A percentile compares a stretch with the other conserved stretches of the same genome.
These are phyloP conservation scores for Daldinia sp. DNA, from an alignment of 2,329 filamentous ascomycete species.

Conservation along the genomic window DNA sequence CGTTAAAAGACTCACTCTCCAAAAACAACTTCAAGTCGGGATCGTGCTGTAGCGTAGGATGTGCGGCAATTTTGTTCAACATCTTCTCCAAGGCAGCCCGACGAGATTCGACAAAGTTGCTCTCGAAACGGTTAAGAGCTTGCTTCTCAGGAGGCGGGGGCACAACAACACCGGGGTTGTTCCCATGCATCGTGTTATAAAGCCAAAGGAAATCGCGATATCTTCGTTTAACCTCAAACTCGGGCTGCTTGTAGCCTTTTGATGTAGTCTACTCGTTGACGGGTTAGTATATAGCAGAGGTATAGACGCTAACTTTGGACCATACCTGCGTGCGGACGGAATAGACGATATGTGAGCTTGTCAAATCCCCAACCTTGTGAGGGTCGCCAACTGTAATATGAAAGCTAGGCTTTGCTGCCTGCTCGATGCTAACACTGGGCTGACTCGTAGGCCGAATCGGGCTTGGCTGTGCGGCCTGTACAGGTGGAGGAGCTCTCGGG, in stretches of 20 bases:
- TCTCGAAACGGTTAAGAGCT: slow-evolving; percentile 93
- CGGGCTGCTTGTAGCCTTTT: slow-evolving; percentile 90
- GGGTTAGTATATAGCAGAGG: slow-evolving; percentile 24
- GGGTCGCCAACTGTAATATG: slow-evolving; percentile 93
- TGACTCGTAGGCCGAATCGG: slow-evolving; percentile 61
- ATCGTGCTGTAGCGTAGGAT: slow-evolving; percentile 91
- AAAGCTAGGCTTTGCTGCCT: slow-evolving; percentile 91
- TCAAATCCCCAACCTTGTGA: slow-evolving; percentile 96
- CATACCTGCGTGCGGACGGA: slow-evolving; percentile 89
- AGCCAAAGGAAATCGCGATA: slow-evolving; percentile 99
- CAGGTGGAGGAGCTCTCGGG: slow-evolving; percentile 72
- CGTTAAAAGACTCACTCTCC: slow-evolving; percentile 94
- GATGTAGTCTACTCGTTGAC: slow-evolving; percentile 76
- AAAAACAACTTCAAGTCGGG: slow-evolving; percentile 94
- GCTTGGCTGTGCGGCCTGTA: slow-evolving; percentile 64
- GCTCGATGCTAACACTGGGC: slow-evolving; percentile 89
- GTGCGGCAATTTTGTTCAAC: slow-evolving; percentile 93
- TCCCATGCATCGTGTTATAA: slow-evolving; percentile 91
- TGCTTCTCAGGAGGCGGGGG: slow-evolving; percentile 98
- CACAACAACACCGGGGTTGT: slow-evolving; percentile 93
- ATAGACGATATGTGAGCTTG: slow-evolving; percentile 97
- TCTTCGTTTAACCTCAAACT: slow-evolving; percentile 91
- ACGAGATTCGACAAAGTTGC: slow-evolving; percentile 93
- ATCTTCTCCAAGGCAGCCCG: slow-evolving; percentile 94
- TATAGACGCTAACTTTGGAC: neutral